phyloP scores from a whole-genome alignment of 75 land plant genomes.

The Pinus taeda region DNA sequence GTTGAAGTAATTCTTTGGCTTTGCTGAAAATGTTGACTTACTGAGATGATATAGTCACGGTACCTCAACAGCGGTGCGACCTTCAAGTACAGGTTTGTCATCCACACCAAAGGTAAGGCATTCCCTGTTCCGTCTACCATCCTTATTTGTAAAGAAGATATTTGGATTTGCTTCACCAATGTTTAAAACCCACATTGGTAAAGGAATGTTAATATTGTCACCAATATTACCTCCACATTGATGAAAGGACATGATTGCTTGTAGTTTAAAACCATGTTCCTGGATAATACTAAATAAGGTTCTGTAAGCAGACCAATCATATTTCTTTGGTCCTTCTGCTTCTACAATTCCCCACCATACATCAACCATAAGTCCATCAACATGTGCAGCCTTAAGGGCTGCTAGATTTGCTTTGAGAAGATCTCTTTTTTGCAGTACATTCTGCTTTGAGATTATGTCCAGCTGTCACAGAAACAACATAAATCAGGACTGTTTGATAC shows the following conservation, averaged over 20 bases:
- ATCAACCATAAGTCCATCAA: slow-evolving; percentile 74
- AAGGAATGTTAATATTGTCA: slow-evolving; percentile 54
- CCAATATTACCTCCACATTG: slow-evolving; percentile 80
- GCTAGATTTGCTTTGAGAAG: slow-evolving; percentile 26
- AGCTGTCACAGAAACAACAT: slow-evolving; percentile 21
- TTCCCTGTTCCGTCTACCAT: slow-evolving; percentile 55
- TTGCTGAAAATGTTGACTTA: background rate
- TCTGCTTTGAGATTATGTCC: slow-evolving; percentile 45
- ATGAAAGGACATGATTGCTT: slow-evolving; percentile 85
- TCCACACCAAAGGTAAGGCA: slow-evolving; percentile 70
- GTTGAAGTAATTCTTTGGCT: background rate
- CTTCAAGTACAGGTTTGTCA: slow-evolving; percentile 49
- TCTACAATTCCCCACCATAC: slow-evolving; percentile 85
- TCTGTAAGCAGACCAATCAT: slow-evolving; percentile 62
- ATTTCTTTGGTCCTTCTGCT: slow-evolving; percentile 38
- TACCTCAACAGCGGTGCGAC: slow-evolving; percentile 75
- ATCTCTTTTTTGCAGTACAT: slow-evolving; percentile 25
- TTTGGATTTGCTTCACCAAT: slow-evolving; percentile 56
- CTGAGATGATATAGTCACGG: background rate
- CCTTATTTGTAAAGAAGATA: slow-evolving; percentile 67
- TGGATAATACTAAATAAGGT: slow-evolving; percentile 44
- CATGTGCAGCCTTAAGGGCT: slow-evolving; percentile 36
- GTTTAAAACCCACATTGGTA: slow-evolving; percentile 73
- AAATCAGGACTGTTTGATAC: background rate
- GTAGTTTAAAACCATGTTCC: slow-evolving; percentile 45